These are phyloP conservation scores for Nidula microcarpa DNA, from an alignment of 768 basidiomycete genomes.

Conservation along the genomic window DNA sequence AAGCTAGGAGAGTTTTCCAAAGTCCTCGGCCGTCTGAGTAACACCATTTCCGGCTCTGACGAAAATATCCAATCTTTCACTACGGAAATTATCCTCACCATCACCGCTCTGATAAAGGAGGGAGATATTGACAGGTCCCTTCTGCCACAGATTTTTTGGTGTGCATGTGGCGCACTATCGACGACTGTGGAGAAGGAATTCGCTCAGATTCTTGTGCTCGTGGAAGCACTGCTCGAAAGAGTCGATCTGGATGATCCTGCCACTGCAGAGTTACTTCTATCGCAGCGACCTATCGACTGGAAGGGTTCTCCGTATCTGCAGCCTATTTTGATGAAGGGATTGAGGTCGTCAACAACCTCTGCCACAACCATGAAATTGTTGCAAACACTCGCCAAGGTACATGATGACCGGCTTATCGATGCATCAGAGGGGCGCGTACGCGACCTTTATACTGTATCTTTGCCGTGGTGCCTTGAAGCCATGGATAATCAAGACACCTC, in stretches of 20 bases:
- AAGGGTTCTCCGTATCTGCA: constrained; percentile 62
- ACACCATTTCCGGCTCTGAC: constrained; percentile 76
- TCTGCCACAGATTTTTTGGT: constrained; percentile 88
- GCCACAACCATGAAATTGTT: constrained; percentile 66
- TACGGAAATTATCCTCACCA: constrained; percentile 75
- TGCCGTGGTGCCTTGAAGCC: constrained; percentile 88
- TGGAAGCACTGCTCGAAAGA: constrained; percentile 62
- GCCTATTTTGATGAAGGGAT: constrained; percentile 65
- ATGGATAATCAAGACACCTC: constrained; percentile 66
- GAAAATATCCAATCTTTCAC: constrained; percentile 80
- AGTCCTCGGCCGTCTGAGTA: constrained; percentile 78
- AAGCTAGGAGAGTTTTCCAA: constrained; percentile 72
- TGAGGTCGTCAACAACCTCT: constrained; percentile 75
- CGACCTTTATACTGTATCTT: constrained; percentile 74
- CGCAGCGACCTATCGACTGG: constrained; percentile 73
- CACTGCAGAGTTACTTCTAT: constrained; percentile 66
- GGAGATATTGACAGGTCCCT: constrained; percentile 57
- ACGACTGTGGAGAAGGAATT: constrained; percentile 86
- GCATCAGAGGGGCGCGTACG: constrained; percentile 66
- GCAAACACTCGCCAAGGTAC: constrained; percentile 54
- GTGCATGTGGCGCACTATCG: constrained; percentile 72
- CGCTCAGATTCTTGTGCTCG: constrained; percentile 55
- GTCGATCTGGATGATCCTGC: constrained; percentile 68
- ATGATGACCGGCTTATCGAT: constrained; percentile 68
- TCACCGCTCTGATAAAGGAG: constrained; percentile 57